Evolutionary conservation across 1,284 basidiomycete genomes (phyloP), one percentile per base, ranked within the genome.

Genomic region (Fistulina hepatica): DNA sequence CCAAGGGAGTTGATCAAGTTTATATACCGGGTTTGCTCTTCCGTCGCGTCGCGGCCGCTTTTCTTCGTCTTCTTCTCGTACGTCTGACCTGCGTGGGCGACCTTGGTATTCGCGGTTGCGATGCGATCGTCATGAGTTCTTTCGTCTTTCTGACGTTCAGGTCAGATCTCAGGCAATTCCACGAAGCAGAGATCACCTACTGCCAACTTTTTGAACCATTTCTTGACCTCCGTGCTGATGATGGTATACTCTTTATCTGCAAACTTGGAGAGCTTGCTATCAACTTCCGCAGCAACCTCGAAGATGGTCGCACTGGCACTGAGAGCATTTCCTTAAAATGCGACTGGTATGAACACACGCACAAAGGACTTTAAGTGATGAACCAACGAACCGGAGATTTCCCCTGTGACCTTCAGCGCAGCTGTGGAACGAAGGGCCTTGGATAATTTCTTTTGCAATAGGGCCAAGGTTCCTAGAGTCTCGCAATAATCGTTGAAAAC

Each of bases 1-100:
- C 81, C 82, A 11, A 85, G 55, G n/a, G 67, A 63, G 46, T 71
- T 77, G 41, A 85, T 73, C 1, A 84, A 60, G 48, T 76, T 73
- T 41, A 86, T 73, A 53, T 85, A 86, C 13, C 78, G 73, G 27
- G 74, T 69, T 53, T 85, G 82, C 48, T 85, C 82, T 17, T 83
- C 81, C 10, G 61, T 62, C 5, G 68, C 74, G 47, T 84, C 79
- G n/a, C 65, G 65, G 11, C 73, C 57, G 37, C 71, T 78, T 59
- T 74, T 81, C 65, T 82, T 85, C 17, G 73, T 68, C 51, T 81
- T 86, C 63, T 80, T 82, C 62, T 86, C 81, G 39, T 81, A 85
- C 6, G 55, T 43, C 50, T 74, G 74, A 42, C 80, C 80, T 34
- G 83, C 82, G 59, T 81, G 76, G 52, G 83, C 84, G 32, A 86